phyloP scores from a whole-genome alignment of 1,139 yeast species.

The Geotrichum klebahnii region DNA sequence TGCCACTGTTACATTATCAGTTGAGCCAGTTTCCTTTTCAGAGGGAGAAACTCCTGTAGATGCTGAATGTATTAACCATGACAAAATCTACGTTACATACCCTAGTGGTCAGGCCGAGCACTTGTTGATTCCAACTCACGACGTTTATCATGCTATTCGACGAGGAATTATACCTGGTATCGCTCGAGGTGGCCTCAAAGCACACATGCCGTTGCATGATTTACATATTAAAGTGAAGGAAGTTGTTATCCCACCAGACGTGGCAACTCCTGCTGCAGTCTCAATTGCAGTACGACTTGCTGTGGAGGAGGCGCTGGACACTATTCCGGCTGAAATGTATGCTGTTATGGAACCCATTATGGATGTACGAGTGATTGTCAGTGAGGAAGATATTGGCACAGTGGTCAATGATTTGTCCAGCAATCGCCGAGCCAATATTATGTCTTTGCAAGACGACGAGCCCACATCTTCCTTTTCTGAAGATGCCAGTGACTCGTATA shows the following conservation, averaged over 20 bases:
- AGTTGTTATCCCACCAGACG: conserved; percentile 57
- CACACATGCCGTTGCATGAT: conserved; percentile 62
- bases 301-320: conserved; percentile 42
- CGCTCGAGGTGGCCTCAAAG: conserved; percentile 71
- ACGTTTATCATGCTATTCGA: conserved; percentile 34
- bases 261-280: conserved; percentile 43
- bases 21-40: conserved; percentile 50
- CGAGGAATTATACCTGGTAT: conserved; percentile 57
- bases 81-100: conserved; percentile 43
- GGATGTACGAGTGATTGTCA: conserved; percentile 66
- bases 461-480: conserved; percentile 19
- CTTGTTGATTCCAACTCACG: conserved; percentile 28
- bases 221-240: conserved; percentile 49
- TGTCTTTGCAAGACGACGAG: conserved; percentile 40
- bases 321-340: conserved; percentile 37
- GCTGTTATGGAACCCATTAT: conserved; percentile 80
- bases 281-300: conserved; percentile 47
- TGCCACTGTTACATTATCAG: conserved; percentile 41
- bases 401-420: conserved; percentile 78
- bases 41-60: conserved; percentile 41
- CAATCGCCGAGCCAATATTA: conserved; percentile 65
- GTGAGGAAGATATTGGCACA: conserved; percentile 70
- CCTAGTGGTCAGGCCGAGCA: conserved; percentile 33
- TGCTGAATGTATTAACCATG: conserved; percentile 34
- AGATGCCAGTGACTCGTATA: conserved; percentile 23